Evolutionary conservation across 352 stramenopile species (phyloP).

Genomic region (Peronospora tabacina): DNA sequence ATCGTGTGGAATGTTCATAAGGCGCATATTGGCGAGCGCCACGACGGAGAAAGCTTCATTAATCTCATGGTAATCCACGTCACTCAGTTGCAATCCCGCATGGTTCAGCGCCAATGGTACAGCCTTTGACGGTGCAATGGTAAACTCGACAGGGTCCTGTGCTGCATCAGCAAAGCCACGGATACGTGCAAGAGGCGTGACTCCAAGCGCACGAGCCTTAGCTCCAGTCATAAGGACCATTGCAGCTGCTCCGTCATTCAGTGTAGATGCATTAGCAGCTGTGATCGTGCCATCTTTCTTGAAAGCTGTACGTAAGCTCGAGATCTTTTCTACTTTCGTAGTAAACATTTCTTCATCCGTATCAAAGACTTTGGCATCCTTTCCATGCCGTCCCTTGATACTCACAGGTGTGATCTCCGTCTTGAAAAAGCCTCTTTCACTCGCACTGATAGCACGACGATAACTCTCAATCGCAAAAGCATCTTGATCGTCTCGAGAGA

Average conservation of each 20-base stretch:
- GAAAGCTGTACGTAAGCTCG: constrained; percentile 89
- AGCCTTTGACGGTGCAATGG: constrained; percentile 91
- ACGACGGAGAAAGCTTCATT: constrained; percentile 99
- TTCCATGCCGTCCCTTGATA: constrained; percentile 52
- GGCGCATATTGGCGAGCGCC: constrained; percentile 90
- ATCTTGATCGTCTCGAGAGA: constrained; percentile 94
- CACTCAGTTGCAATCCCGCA: constrained; percentile 84
- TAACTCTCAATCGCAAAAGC: constrained; percentile 92
- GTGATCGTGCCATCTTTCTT: constrained; percentile 95
- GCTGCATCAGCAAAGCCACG: constrained; percentile 77
- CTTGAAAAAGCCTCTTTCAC: constrained; percentile 82
- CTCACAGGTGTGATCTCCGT: constrained; percentile 88
- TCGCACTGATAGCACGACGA: constrained; percentile 58
- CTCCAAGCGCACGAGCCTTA: constrained; percentile 74
- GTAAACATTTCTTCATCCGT: constrained; percentile 92
- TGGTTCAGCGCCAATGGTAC: constrained; percentile 89
- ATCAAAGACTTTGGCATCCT: constrained; percentile 47
- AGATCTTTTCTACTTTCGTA: constrained; percentile 89
- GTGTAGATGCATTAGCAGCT: constrained; percentile 92
- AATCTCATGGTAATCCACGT: constrained; percentile 98
- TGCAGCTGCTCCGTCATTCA: constrained; percentile 96
- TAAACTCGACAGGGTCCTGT: constrained; percentile 93
- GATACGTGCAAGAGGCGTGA: constrained; percentile 70
- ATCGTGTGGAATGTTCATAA: constrained; percentile 89
- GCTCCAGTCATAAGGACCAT: constrained; percentile 93